Conservation (phyloP, 2,329 filamentous ascomycete species). For the Periconia sp. region DNA sequence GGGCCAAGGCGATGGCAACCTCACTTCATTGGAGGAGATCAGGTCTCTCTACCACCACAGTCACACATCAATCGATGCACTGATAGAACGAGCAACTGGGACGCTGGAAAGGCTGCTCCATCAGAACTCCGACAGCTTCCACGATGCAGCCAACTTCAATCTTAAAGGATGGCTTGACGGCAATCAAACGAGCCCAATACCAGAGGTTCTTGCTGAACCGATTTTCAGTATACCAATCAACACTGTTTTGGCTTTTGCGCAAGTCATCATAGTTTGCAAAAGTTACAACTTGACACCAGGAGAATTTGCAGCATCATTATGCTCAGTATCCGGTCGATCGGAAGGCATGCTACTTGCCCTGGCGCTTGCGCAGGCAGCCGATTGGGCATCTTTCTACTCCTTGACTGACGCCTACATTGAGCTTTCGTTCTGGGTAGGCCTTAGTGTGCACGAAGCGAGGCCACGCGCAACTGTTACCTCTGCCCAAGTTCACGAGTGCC, state of each 20-base stretch:
- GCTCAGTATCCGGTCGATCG: conserved; percentile 1
- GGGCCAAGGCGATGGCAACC: conserved; percentile 6
- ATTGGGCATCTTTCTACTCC: conserved; percentile 7
- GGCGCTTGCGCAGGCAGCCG: conserved; percentile 4
- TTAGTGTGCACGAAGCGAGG: no score
- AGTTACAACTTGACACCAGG: conserved; percentile 2
- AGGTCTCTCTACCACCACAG: conserved; percentile 3
- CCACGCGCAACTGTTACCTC: no score
- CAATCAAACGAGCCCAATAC: not conserved
- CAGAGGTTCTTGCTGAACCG: conserved; percentile 1
- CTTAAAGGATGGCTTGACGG: no score
- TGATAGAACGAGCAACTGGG: no score
- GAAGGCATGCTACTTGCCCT: conserved; percentile 3
- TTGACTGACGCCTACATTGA: conserved; percentile 1
- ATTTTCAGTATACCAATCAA: conserved; percentile 5
- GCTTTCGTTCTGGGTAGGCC: not conserved
- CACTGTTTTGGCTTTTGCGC: conserved; percentile 4
- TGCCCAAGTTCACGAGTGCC: no score
- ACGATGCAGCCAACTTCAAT: no score
- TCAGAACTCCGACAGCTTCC: no score
- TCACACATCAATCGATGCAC: conserved; percentile 2
- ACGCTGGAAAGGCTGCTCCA: no score
- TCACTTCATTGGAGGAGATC: conserved; percentile 5
- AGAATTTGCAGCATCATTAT: conserved; percentile 2
- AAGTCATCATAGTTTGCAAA: conserved; percentile 3